Conservation (phyloP, 2,329 filamentous ascomycete species). For the Graphium sp. region DNA sequence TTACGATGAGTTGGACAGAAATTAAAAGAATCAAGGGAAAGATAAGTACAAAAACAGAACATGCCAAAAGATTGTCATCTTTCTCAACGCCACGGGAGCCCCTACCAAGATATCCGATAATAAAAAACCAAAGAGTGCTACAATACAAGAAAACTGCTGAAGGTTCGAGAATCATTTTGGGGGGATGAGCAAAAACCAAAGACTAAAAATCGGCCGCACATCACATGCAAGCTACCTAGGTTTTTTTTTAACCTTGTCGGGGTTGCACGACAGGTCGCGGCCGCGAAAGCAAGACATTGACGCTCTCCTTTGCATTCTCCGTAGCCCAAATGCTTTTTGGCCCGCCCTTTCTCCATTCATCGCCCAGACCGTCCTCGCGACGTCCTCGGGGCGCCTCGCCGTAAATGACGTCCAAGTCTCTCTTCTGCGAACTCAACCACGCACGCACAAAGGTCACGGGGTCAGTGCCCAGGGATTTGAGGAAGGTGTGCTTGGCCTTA, state of each 20-base stretch:
- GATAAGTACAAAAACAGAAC: no score
- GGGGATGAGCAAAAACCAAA: constrained; percentile 1
- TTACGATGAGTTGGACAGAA: no score
- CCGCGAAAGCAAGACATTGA: constrained; percentile 41
- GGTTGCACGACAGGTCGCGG: constrained; percentile 9
- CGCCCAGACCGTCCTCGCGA: constrained; percentile 30
- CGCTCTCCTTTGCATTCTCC: constrained; percentile 43
- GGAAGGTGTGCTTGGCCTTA: constrained; percentile 83
- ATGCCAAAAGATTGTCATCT: no score
- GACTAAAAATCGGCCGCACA: no score
- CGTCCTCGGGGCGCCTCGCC: constrained; percentile 59
- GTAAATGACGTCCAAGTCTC: constrained; percentile 75
- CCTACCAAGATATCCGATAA: background rate
- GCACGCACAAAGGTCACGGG: constrained; percentile 70
- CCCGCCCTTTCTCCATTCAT: constrained; percentile 53
- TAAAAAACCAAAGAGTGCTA: constrained; percentile 5
- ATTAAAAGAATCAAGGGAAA: no score
- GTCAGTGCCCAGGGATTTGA: constrained; percentile 60
- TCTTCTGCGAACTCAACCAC: constrained; percentile 83
- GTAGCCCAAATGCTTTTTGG: constrained; percentile 37
- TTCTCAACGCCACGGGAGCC: no score
- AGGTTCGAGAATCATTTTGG: constrained; percentile 3
- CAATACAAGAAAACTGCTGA: constrained; percentile 3
- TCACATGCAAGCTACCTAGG: no score
- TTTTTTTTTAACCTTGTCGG: constrained; percentile 1